A percentile compares a stretch with the other conserved stretches of the same genome.
These are phyloP conservation scores for Gyrodon lividus DNA, from an alignment of 768 basidiomycete genomes.

Conservation along the genomic window DNA sequence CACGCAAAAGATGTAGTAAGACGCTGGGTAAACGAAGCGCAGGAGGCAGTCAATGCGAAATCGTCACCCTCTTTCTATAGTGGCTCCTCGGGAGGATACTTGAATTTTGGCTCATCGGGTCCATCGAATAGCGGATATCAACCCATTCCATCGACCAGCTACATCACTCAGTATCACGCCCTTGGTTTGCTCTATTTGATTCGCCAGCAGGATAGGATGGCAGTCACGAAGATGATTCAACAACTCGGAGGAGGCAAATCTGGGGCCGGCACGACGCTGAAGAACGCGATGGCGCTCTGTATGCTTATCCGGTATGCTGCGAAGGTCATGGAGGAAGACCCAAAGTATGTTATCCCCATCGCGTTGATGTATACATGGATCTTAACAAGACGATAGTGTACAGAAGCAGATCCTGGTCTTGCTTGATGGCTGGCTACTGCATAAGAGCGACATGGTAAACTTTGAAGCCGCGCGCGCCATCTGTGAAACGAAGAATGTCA, in stretches of 20 bases:
- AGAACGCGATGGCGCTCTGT: constrained; percentile 96
- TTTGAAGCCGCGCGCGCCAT: constrained; percentile 97
- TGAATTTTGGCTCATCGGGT: constrained; percentile 64
- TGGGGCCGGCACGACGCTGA: constrained; percentile 78
- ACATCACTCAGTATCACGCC: constrained; percentile 96
- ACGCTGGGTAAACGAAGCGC: constrained; percentile 99
- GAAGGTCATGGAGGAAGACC: constrained; percentile 99
- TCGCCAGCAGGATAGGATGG: constrained; percentile 97
- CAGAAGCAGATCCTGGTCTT: constrained; percentile 93
- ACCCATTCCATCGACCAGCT: constrained; percentile 82
- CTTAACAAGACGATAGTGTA: constrained; percentile 47
- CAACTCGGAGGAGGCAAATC: constrained; percentile 90
- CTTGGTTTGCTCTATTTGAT: constrained; percentile 92
- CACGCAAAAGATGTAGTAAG: constrained; percentile 93
- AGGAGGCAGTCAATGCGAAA: constrained; percentile 93
- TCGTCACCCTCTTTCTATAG: constrained; percentile 69
- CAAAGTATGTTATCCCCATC: constrained; percentile 68
- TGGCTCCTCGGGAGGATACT: constrained; percentile 55
- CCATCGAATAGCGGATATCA: constrained; percentile 64
- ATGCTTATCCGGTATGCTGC: constrained; percentile 98
- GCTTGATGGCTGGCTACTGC: constrained; percentile 91
- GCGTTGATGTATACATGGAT: neutral
- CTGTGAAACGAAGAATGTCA: constrained; percentile 91
- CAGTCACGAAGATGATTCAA: constrained; percentile 98
- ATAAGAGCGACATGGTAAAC: constrained; percentile 99